Evolutionary conservation across 805 yeast species (phyloP).

Genomic region (Ogataea polymorpha): DNA sequence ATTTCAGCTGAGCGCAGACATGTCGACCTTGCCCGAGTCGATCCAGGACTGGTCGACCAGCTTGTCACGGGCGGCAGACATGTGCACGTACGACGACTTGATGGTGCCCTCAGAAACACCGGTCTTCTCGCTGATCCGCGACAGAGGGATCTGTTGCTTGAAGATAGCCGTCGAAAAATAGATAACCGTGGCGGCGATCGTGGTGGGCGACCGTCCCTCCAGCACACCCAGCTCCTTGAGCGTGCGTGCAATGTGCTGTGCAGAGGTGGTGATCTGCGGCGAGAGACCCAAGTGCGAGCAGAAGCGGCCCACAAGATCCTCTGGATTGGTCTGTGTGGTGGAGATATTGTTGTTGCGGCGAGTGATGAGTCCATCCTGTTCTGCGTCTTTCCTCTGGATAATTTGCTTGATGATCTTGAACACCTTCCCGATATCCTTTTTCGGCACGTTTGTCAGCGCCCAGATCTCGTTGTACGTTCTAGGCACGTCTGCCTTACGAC

Average conservation of each 20-base stretch:
- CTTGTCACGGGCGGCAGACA: conserved; percentile 69
- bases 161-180: conserved; percentile 92
- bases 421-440: conserved; percentile 91
- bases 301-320: conserved; percentile 91
- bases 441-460: conserved; percentile 90
- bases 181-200: conserved; percentile 96
- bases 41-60: conserved; percentile 79
- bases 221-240: conserved; percentile 90
- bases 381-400: conserved; percentile 53
- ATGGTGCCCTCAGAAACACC: conserved; percentile 98
- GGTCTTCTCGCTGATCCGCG: conserved; percentile 83
- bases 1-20: conserved; percentile 19
- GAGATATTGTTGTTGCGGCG: conserved; percentile 48
- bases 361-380: conserved; percentile 40
- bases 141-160: conserved; percentile 69
- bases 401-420: conserved; percentile 72
- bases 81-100: conserved; percentile 81
- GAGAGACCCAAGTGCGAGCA: conserved; percentile 91
- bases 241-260: conserved; percentile 86
- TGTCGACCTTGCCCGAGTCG: conserved; percentile 58
- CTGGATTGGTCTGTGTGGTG: conserved; percentile 87
- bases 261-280: conserved; percentile 83
- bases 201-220: conserved; percentile 95
- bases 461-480: conserved; percentile 95
- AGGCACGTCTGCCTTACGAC: conserved; percentile 90